Conservation (phyloP, 2,329 filamentous ascomycete genomes). For the Thelonectria blattea region DNA sequence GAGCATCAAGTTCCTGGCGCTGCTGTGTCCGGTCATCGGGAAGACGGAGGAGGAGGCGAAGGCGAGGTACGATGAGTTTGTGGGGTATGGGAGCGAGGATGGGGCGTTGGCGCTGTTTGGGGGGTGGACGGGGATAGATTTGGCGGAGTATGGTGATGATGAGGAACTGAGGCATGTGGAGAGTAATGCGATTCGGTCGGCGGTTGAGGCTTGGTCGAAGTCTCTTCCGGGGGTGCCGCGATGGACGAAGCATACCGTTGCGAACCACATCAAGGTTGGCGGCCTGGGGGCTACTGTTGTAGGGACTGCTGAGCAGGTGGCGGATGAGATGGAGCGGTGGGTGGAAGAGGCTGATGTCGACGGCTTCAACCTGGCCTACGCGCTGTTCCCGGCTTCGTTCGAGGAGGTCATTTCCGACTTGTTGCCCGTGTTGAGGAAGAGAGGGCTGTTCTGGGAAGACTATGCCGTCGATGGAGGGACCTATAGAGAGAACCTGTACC, state of each 20-base stretch:
- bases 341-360: constrained; percentile 64
- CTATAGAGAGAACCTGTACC: constrained; percentile 52
- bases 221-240: constrained; percentile 38
- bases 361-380: constrained; percentile 53
- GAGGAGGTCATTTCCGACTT: constrained; percentile 70
- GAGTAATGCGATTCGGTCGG: constrained; percentile 64
- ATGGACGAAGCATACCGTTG: constrained; percentile 37
- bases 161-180: constrained; percentile 68
- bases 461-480: constrained; percentile 51
- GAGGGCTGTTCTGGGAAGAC: constrained; percentile 63
- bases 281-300: constrained; percentile 40
- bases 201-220: constrained; percentile 55
- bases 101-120: constrained; percentile 69
- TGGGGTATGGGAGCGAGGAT: constrained; percentile 63
- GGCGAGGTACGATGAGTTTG: constrained; percentile 55
- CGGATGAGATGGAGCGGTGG: constrained; percentile 45
- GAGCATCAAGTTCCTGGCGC: constrained; percentile 65
- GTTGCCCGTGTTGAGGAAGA: constrained; percentile 63
- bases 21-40: constrained; percentile 64
- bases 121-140: constrained; percentile 71
- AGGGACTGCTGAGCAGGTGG: constrained; percentile 40
- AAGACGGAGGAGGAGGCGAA: constrained; percentile 65
- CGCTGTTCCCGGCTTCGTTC: constrained; percentile 63
- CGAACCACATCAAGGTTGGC: constrained; percentile 43
- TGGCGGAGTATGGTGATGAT: constrained; percentile 65